Conservation (phyloP, 176 grass and related monocot species). For the Ananas comosus region DNA sequence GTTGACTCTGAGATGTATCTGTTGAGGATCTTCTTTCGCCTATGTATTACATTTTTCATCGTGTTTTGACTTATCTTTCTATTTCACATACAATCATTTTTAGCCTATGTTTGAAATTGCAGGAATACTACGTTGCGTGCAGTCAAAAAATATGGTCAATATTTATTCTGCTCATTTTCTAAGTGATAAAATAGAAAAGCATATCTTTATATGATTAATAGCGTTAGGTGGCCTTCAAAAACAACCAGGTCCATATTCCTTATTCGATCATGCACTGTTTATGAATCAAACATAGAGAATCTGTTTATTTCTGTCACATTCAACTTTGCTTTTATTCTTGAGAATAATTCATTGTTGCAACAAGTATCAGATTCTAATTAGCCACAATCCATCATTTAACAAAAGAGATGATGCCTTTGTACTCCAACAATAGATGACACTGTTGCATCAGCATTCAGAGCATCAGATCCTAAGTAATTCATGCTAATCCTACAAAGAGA, state of each 20-base stretch:
- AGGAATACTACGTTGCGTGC: too few species aligned
- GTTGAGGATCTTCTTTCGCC: conserved; percentile 2
- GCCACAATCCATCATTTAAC: background rate
- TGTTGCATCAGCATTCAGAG: too few species aligned
- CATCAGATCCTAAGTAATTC: too few species aligned
- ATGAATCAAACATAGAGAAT: background rate
- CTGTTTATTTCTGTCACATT: conserved; percentile 70
- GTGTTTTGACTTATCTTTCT: background rate
- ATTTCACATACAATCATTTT: background rate
- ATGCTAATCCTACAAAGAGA: too few species aligned
- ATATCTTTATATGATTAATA: too few species aligned
- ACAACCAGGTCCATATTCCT: too few species aligned
- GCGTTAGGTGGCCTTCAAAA: too few species aligned
- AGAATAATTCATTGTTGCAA: conserved; percentile 8
- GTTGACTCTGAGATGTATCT: conserved; percentile 20
- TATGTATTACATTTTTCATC: conserved; percentile 1
- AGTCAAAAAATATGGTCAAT: too few species aligned
- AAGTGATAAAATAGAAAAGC: too few species aligned
- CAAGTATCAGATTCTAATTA: background rate
- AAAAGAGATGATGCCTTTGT: background rate
- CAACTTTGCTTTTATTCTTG: conserved; percentile 87
- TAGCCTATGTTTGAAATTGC: too few species aligned
- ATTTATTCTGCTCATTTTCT: too few species aligned
- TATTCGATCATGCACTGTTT: too few species aligned
- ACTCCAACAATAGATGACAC: background rate